A percentile compares a stretch with the other conserved stretches of the same genome.
These are phyloP conservation scores for Talaromyces sp. DNA, from an alignment of 2,329 filamentous ascomycete species.

Conservation along the genomic window DNA sequence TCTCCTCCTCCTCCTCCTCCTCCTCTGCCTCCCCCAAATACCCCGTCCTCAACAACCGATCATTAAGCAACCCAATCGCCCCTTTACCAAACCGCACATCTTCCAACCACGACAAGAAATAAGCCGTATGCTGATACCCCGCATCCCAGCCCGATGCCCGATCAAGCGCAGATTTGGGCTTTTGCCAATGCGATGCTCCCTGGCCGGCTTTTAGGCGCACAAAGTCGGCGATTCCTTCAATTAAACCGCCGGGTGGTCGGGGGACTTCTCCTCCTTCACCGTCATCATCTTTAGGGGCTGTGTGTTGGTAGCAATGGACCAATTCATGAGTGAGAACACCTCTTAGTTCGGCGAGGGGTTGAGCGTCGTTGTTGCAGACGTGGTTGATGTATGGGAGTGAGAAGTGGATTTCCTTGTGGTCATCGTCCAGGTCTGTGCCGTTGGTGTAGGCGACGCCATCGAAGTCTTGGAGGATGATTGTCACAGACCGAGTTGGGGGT, in stretches of 20 bases:
- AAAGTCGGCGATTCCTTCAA: conserved; percentile 93
- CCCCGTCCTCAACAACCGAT: conserved; percentile 37
- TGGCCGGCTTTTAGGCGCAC: conserved; percentile 74
- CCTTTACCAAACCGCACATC: conserved; percentile 61
- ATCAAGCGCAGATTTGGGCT: conserved; percentile 46
- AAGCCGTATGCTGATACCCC: conserved; percentile 88
- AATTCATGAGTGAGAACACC: conserved; percentile 90
- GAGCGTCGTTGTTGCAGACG: conserved; percentile 25
- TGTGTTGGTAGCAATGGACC: conserved; percentile 91
- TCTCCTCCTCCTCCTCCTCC: not conserved
- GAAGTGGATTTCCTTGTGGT: conserved; percentile 93
- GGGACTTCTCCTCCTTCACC: conserved; percentile 22
- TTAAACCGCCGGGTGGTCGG: conserved; percentile 66
- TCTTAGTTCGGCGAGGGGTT: conserved; percentile 61
- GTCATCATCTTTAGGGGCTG: conserved; percentile 49
- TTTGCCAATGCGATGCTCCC: conserved; percentile 79
- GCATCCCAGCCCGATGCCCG: conserved; percentile 70
- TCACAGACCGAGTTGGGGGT: conserved; percentile 75
- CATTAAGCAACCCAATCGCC: conserved; percentile 62
- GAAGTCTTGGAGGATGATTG: conserved; percentile 76
- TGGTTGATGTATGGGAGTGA: conserved; percentile 69
- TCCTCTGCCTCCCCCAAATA: conserved; percentile 32
- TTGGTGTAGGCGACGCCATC: conserved; percentile 86
- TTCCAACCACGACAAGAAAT: conserved; percentile 86
- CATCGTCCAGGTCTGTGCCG: conserved; percentile 71